Base-by-base conservation (phyloP, 257 asterid genomes). In the Nyctanthes arbortristis region DNA sequence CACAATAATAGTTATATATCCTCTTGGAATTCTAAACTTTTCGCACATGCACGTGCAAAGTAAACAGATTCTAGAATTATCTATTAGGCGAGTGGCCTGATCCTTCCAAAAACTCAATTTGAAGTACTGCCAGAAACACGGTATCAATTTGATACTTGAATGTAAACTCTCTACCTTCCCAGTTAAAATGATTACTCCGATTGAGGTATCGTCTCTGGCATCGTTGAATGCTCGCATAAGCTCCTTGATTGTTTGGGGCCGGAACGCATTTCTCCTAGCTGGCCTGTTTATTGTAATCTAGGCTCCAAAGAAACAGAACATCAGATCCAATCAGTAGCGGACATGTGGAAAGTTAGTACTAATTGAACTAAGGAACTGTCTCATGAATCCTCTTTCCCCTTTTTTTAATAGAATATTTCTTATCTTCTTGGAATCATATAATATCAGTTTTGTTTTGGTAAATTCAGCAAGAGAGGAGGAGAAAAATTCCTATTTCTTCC, bases 241-340 rank as follows among this genome's bases (percentile, higher is more conserved):
- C 87, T 93, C 97, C 84, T 93, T 93, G 73, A 93, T 88, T 16
- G 97, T 93, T 4, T 81, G 96, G 2, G 99, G 97, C 66, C 99
- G 80, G 82, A 91, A 89, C 3, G 99, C 94, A 54, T 93, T 93
- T 70, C 99, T 91, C 73, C 87, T 87, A 71, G 91, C 97, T 37
- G 97, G 97, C 80, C 99, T 75, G 78, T 91, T 93, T 56, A 93
- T 93, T 39, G 98, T 90, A 33, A 93, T 89, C 98, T 93, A 20
- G 33, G 22, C 2, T n/a, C 59, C 7, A 68, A 72, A 55, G 3
- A 35, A 25, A 9, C 0, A 36, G 3, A 56, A 27, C 37, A 12
- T 39, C 33, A 31, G 47, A 56, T 24, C 7, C 14, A 28, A 31
- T 35, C 12, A 37, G 55, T 27, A 39, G 4, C 54, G 7, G 16